A percentile compares a stretch with the other conserved stretches of the same genome.
Conservation (phyloP, 1,284 basidiomycete genomes). For the Bjerkandera adusta region DNA sequence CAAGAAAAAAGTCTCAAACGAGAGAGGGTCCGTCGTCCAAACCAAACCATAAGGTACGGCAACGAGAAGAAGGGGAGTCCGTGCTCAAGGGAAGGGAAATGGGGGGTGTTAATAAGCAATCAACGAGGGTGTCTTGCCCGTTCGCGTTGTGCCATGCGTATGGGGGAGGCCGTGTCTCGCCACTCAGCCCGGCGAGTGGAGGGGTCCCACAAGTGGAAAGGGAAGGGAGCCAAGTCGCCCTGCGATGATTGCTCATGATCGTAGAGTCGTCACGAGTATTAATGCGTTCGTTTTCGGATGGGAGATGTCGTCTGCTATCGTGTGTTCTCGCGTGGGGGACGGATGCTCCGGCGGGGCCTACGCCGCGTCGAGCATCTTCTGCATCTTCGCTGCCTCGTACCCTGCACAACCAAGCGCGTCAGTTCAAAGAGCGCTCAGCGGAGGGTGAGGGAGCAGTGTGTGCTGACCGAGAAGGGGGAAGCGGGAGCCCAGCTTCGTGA, state of each 20-base stretch:
- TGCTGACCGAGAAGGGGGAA: conserved; percentile 56
- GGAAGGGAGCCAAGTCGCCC: conserved; percentile 13
- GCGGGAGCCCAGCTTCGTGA: conserved; percentile 55
- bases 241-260: conserved; percentile 13
- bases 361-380: conserved; percentile 32
- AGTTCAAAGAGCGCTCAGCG: conserved; percentile 16
- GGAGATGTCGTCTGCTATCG: conserved; percentile 3
- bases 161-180: conserved; percentile 8
- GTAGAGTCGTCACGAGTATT: conserved; percentile 9
- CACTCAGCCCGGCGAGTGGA: conserved; percentile 3
- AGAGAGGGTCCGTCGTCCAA: conserved; percentile 15
- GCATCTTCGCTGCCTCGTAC: conserved; percentile 40
- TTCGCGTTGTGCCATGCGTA: conserved; percentile 1
- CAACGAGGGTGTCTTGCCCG: conserved; percentile 8
- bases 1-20: neutral
- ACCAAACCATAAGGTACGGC: conserved; percentile 11
- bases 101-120: neutral
- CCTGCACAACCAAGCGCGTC: conserved; percentile 21
- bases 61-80: conserved; percentile 10
- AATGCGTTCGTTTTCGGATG: conserved; percentile 2
- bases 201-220: conserved; percentile 2
- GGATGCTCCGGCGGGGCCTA: conserved; percentile 17
- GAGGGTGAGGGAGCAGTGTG: conserved; percentile 22
- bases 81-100: conserved; percentile 13
- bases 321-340: conserved; percentile 9